These are phyloP conservation scores for Aegilops bicornis DNA, from an alignment of 176 grass and related monocot species.

Conservation along the genomic window DNA sequence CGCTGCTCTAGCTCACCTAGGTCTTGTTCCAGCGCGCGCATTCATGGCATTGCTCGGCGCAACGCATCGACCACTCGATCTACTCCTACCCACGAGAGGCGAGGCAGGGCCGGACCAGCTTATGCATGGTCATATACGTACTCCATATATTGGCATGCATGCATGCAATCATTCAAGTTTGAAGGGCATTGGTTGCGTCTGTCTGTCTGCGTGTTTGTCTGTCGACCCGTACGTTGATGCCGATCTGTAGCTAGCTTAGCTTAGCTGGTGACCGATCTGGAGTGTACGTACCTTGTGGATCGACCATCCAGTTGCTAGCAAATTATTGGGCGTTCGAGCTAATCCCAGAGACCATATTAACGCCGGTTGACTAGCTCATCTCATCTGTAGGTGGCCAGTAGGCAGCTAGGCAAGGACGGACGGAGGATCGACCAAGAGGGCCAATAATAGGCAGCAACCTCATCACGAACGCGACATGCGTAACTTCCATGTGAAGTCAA, in stretches of 20 bases:
- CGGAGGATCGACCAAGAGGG: no score
- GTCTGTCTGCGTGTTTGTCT: neutral
- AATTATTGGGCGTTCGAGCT: neutral
- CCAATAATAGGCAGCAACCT: no score
- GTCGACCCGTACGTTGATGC: neutral
- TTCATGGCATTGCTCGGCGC: neutral
- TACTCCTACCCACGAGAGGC: no score
- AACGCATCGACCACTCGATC: no score
- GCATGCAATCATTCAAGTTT: neutral
- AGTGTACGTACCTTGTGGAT: neutral
- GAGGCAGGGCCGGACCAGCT: no score
- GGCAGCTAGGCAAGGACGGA: no score
- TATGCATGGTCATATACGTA: no score
- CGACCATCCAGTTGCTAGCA: neutral
- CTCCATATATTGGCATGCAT: no score
- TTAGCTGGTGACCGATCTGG: neutral
- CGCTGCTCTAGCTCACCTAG: neutral
- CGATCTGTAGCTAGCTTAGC: neutral
- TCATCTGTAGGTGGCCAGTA: no score
- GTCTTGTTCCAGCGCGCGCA: neutral
- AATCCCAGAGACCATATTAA: neutral
- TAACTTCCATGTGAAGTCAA: neutral
- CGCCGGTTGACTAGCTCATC: neutral
- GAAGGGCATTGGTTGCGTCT: neutral
- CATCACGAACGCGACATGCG: no score